phyloP scores from a whole-genome alignment of 129 eudicot genomes.

The Sambucus nigra region DNA sequence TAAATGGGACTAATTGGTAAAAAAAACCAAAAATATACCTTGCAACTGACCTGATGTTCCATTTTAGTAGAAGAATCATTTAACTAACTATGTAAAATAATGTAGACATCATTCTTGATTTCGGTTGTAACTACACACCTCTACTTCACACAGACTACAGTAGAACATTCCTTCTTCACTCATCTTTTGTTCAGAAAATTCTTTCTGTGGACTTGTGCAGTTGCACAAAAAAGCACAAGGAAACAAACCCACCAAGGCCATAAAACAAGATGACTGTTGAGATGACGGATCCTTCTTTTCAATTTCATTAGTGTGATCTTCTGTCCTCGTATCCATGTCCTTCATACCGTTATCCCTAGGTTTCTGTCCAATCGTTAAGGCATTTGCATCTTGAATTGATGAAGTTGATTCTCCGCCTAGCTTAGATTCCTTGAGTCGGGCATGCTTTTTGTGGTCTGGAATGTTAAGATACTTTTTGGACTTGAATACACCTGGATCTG shows the following conservation, averaged over 20 bases:
- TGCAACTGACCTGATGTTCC: too few relatives aligned
- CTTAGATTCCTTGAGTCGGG: conserved; percentile 40
- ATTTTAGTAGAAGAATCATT: too few relatives aligned
- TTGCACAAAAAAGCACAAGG: conserved; percentile 67
- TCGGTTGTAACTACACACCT: conserved; percentile 98
- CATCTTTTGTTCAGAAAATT: conserved; percentile 53
- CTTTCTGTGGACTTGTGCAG: conserved; percentile 39
- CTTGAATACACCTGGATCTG: conserved; percentile 95
- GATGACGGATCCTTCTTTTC: conserved; percentile 21
- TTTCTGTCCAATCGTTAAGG: conserved; percentile 34
- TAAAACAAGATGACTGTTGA: conserved; percentile 19
- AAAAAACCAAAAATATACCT: too few relatives aligned
- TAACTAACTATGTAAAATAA: too few relatives aligned
- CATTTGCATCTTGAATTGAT: conserved; percentile 52
- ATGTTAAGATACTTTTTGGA: conserved; percentile 74
- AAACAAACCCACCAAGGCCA: conserved; percentile 32
- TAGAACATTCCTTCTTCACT: conserved; percentile 99
- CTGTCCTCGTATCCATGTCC: conserved; percentile 30
- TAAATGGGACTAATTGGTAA: too few relatives aligned
- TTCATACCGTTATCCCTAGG: conserved; percentile 21
- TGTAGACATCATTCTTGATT: too few relatives aligned
- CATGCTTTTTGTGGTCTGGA: conserved; percentile 30
- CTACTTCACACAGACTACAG: conserved; percentile 97
- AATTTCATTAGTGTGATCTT: conserved; percentile 33
- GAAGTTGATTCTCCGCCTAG: conserved; percentile 59